Conservation (phyloP, 192 early-diverging fungal genomes). For the Umbelopsis isabellina region DNA sequence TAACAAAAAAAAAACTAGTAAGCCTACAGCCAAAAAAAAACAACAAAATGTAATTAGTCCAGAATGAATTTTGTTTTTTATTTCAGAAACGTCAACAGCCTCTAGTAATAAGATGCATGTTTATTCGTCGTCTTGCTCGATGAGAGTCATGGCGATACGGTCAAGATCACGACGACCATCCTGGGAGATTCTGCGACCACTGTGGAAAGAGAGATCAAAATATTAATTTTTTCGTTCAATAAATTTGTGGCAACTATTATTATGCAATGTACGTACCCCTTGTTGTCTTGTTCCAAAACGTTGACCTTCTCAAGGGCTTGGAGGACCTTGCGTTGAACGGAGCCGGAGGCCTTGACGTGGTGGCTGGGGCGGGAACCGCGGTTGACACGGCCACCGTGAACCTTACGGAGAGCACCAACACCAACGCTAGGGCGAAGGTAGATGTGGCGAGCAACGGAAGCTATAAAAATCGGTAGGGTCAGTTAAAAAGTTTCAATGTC, state of each 20-base stretch:
- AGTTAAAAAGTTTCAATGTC: neutral
- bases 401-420: constrained; percentile 92
- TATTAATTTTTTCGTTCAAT: neutral
- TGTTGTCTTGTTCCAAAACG: constrained; percentile 90
- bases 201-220: constrained; percentile 26
- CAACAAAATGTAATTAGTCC: neutral
- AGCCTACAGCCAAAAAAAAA: neutral
- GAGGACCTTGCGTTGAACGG: constrained; percentile 92
- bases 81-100: constrained; percentile 21
- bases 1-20: too few relatives aligned
- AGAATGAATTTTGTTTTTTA: constrained; percentile 10
- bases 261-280: constrained; percentile 58
- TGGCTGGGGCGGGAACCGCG: constrained; percentile 94
- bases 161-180: constrained; percentile 99
- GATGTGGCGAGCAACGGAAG: constrained; percentile 96
- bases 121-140: constrained; percentile 40
- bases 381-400: constrained; percentile 91
- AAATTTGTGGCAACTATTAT: neutral
- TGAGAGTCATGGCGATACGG: constrained; percentile 78
- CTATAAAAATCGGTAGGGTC: constrained; percentile 35
- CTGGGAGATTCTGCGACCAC: constrained; percentile 94
- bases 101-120: constrained; percentile 3
- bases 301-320: constrained; percentile 99
- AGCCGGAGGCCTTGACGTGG: constrained; percentile 84
- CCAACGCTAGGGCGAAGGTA: constrained; percentile 96